Evolutionary conservation across 176 grass and related monocot genomes (phyloP), one percentile per base, ranked within the genome.

Genomic region (Cymbopogon citratus): DNA sequence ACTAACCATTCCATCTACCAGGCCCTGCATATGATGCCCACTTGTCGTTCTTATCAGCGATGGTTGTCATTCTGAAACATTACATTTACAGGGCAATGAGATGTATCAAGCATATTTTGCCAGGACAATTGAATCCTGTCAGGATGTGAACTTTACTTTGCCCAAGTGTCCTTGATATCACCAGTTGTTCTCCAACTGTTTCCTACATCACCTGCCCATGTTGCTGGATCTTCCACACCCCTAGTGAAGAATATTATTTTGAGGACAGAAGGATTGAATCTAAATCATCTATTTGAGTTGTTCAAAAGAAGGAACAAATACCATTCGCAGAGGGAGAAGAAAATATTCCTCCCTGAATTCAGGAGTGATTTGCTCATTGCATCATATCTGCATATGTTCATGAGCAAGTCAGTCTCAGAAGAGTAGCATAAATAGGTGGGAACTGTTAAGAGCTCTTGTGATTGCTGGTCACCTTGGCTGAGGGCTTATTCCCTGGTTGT

Each of bases 171-270:
- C 39, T 61, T 69, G 75, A 94, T 94, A 52, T 91, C 89, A 67
- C 31, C 77, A n/a, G 92, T 91, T 79, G 87, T 94, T 87, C 90
- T 89, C 84, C 89, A 89, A 80, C 87, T 91, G 66, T 94, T 91
- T 71, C 87, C 87, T 38, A 91, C 26, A 51, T 35, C 78, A 71
- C 74, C 63, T 84, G 81, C 92, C 87, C 89, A 94, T 83, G 69
- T 89, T 70, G 92, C 81, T 69, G 74, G 86, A 26, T 89, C 87
- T 35, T 78, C 54, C 27, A 78, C 33, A 27, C 92, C 89, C 92
- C 92, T 91, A 57, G 54, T 4, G 13, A 23, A 63, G 12, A 77
- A 23, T 56, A 77, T 2, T 29, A 51, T 74, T 66, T 36, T 59
- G 14, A 15, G 34, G 60, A 48, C 0, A 69, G 1, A 44, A 27